Evolutionary conservation across 1,284 basidiomycete species (phyloP), one percentile per base, ranked within the genome.

Genomic region (Mycena citricolor): DNA sequence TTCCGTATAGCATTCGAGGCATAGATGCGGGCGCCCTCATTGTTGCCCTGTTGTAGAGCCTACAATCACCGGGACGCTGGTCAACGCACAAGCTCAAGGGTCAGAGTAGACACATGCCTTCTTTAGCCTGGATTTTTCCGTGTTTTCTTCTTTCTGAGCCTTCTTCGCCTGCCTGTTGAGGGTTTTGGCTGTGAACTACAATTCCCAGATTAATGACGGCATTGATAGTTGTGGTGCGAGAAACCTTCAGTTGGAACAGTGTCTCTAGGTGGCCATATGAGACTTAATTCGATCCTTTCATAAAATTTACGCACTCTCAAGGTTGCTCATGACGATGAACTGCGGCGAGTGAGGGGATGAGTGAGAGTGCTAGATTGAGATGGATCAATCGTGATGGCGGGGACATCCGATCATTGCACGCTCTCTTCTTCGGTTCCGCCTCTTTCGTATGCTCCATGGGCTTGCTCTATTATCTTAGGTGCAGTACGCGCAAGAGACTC

Each of bases 1-100:
- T 99, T 99, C 42, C 97, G 79, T 61, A 99, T 99, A 32, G 97
- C 92, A 61, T 99, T 99, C 33, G 93, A 86, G 12, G 97, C 97
- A 64, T 99, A 99, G 74, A 99, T 99, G 47, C 91, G 81, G n/a
- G 97, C 97, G 33, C 95, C 94, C 52, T 99, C 97, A 37, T 80
- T 90, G 70, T 99, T 99, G 39, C 94, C 93, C 69, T 99, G 94
- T 61, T 92, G 87, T 6, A 99, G 76, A 5, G 97, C 97, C 94
- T 98, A 66, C 28, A 35, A 34, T 39, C 26, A 25, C 21, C 37
- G 47, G 26, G 35, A 13, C 29, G 49, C 26, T 23, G 22, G 36
- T 5, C 22, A 11, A 29, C 12, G 3, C 25, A 30, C 22, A 40
- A 14, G 39, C 31, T 39, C 12, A 23, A 19, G 23, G 2, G 25